Conservation (phyloP, 169 alveolate species). For the Cryptosporidium viatorum region DNA sequence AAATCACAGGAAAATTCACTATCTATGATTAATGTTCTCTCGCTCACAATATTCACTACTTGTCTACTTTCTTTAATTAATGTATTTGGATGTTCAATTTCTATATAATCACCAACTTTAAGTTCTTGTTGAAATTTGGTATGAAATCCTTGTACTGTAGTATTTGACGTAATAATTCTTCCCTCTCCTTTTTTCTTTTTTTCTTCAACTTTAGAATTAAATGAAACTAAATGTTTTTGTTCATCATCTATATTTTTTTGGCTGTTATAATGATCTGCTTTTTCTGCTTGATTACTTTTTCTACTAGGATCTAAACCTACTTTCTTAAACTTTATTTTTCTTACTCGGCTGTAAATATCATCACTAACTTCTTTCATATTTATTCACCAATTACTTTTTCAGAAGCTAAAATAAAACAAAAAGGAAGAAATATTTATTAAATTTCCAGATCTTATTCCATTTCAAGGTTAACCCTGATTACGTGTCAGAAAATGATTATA, state of each 20-base stretch:
- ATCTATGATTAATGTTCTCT: slow-evolving; percentile 76
- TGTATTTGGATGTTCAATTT: slow-evolving; percentile 76
- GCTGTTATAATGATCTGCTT: too few relatives aligned
- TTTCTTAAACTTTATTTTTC: slow-evolving; percentile 28
- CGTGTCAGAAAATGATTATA: not conserved
- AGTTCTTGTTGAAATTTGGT: slow-evolving; percentile 78
- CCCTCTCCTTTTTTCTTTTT: slow-evolving; percentile 76
- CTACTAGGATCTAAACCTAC: not conserved
- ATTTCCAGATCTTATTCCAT: not conserved
- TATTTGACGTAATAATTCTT: slow-evolving; percentile 74
- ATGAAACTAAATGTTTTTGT: not conserved
- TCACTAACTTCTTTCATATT: not conserved
- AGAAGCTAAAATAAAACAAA: too few relatives aligned
- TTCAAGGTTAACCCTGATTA: not conserved
- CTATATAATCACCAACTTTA: slow-evolving; percentile 76
- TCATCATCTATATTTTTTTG: not conserved
- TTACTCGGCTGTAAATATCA: slow-evolving; percentile 37
- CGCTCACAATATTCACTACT: slow-evolving; percentile 53
- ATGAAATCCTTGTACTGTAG: slow-evolving; percentile 79
- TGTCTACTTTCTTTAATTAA: slow-evolving; percentile 67
- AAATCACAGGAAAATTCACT: slow-evolving; percentile 75
- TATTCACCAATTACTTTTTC: not conserved
- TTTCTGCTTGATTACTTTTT: not conserved
- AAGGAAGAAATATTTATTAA: too few relatives aligned
- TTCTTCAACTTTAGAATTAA: not conserved